Evolutionary conservation across 176 grass and related monocot genomes (phyloP).

Genomic region (Zoysia pacifica): DNA sequence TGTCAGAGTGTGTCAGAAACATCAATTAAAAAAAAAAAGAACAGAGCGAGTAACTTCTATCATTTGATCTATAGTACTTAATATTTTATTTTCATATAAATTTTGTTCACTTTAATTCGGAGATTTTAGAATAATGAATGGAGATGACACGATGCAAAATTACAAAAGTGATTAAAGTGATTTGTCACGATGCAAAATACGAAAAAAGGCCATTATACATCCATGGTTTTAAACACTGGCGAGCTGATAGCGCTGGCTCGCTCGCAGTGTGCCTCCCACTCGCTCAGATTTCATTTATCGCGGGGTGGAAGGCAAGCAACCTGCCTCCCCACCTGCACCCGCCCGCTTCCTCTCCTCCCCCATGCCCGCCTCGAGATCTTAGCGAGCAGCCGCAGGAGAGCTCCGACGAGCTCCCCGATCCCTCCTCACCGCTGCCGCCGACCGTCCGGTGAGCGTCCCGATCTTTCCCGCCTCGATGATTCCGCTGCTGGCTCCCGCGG

Average conservation of each 20-base stretch:
- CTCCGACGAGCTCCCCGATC: slow-evolving; percentile 31
- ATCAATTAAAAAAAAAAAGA: too few species aligned
- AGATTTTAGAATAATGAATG: too few species aligned
- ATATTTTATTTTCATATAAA: too few species aligned
- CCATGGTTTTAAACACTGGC: background rate
- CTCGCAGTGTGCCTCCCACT: slow-evolving; percentile 20
- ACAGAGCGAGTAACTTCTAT: too few species aligned
- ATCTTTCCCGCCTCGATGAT: background rate
- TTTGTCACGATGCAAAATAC: background rate
- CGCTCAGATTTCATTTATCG: slow-evolving; percentile 25
- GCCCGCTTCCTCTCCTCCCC: background rate
- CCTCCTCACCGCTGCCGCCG: slow-evolving; percentile 21
- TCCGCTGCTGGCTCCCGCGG: background rate
- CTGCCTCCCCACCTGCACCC: background rate
- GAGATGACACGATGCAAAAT: too few species aligned
- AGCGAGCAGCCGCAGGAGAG: slow-evolving; percentile 31
- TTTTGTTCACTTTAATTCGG: too few species aligned
- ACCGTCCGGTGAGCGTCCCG: slow-evolving; percentile 43
- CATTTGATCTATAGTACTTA: too few species aligned
- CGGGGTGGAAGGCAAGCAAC: slow-evolving; percentile 38
- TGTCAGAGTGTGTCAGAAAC: too few species aligned
- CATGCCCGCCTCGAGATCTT: slow-evolving; percentile 59
- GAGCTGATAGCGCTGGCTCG: background rate
- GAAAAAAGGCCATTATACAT: background rate
- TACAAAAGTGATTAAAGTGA: too few species aligned